Base-by-base conservation (phyloP, 75 land plant species). In the Cupressus sempervirens region DNA sequence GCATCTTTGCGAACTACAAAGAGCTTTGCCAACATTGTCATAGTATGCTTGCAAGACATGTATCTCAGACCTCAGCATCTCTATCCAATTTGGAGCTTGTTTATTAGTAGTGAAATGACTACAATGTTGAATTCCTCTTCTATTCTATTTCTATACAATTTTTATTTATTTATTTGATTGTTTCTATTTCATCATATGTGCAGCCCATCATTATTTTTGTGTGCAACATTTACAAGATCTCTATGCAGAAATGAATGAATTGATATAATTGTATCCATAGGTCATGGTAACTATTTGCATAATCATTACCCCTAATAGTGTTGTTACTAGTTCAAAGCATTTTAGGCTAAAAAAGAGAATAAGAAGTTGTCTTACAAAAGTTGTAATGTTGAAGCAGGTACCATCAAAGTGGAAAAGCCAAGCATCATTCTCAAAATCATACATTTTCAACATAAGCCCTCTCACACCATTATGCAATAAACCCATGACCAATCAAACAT, bases 371-470 rank as follows among this genome's bases (percentile, higher is more conserved):
- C n/a, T n/a, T n/a, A n/a, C n/a, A n/a, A n/a, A n/a, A n/a, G n/a
- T n/a, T n/a, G n/a, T n/a, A n/a, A n/a, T n/a, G n/a, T n/a, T n/a
- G n/a, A n/a, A n/a, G n/a, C n/a, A n/a, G n/a, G n/a, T n/a, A n/a
- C n/a, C n/a, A n/a, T n/a, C n/a, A n/a, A n/a, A n/a, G n/a, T n/a
- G n/a, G n/a, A n/a, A n/a, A n/a, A n/a, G n/a, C 97, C 97, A n/a
- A n/a, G 94, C 85, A 82, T 91, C 96, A 58, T 86, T 92, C 53
- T 90, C 50, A n/a, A n/a, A n/a, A n/a, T n/a, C n/a, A n/a, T n/a
- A n/a, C n/a, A n/a, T n/a, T n/a, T n/a, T n/a, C n/a, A n/a, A n/a
- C n/a, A n/a, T n/a, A n/a, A n/a, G n/a, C n/a, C n/a, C n/a, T n/a
- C n/a, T n/a, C n/a, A n/a, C n/a, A n/a, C n/a, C n/a, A n/a, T n/a